A percentile compares a stretch with the other conserved stretches of the same genome.
Conservation (phyloP, 371 early-diverging fungal species). For the Umbelopsis sp. region DNA sequence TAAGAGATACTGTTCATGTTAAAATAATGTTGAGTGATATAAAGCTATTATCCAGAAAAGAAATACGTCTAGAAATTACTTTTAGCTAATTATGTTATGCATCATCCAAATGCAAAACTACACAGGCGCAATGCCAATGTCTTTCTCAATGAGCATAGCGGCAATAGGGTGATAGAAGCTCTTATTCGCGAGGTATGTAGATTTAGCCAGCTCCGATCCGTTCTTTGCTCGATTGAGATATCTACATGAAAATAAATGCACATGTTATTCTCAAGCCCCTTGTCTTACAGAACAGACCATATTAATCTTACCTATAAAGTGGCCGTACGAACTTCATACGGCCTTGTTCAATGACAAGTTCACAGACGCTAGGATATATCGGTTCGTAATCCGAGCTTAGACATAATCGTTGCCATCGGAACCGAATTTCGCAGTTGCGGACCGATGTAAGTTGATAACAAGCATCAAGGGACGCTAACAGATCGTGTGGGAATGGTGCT, state of each 20-base stretch:
- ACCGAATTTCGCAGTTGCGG: constrained; percentile 75
- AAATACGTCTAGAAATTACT: no score
- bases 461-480: constrained; percentile 61
- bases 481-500: constrained; percentile 50
- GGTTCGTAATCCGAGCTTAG: constrained; percentile 65
- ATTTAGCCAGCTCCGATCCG: constrained; percentile 69
- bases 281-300: neutral
- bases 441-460: constrained; percentile 59
- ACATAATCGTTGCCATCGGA: constrained; percentile 76
- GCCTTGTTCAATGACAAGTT: constrained; percentile 76
- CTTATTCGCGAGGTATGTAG: constrained; percentile 69
- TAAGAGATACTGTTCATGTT: no score
- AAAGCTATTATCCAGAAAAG: no score
- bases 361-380: constrained; percentile 64
- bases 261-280: constrained; percentile 13
- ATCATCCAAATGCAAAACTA: no score
- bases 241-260: neutral
- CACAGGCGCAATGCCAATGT: constrained; percentile 40
- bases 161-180: constrained; percentile 88
- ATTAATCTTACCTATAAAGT: constrained; percentile 49
- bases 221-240: constrained; percentile 48
- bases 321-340: constrained; percentile 86
- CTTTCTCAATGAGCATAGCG: constrained; percentile 68
- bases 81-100: no score
- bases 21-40: no score